These are phyloP conservation scores for Apodospora peruviana DNA, from an alignment of 495 filamentous ascomycete genomes.

Conservation along the genomic window DNA sequence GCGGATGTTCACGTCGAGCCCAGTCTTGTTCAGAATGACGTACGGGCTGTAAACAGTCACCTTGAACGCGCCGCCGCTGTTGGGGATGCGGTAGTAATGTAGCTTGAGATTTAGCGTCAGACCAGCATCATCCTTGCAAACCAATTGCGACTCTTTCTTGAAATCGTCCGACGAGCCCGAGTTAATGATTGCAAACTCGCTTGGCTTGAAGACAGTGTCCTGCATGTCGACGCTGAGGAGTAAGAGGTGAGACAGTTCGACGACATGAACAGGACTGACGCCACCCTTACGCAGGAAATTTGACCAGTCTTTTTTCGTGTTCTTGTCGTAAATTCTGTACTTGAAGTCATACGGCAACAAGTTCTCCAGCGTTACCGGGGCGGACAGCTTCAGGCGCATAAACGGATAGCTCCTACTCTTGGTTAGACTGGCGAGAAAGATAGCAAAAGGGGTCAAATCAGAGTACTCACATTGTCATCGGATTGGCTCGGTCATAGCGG, in stretches of 20 bases:
- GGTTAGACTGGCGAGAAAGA: slow-evolving; percentile 20
- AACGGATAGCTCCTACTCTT: slow-evolving; percentile 85
- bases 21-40: slow-evolving; percentile 91
- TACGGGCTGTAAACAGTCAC: slow-evolving; percentile 91
- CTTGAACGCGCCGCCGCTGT: slow-evolving; percentile 94
- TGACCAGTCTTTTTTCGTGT: slow-evolving; percentile 96
- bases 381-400: slow-evolving; percentile 85
- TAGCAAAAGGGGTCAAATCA: background rate
- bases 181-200: slow-evolving; percentile 96
- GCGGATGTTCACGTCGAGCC: slow-evolving; percentile 79
- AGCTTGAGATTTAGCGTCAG: slow-evolving; percentile 74
- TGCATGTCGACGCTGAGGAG: slow-evolving; percentile 92
- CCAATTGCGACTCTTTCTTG: slow-evolving; percentile 70
- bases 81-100: slow-evolving; percentile 87
- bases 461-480: slow-evolving; percentile 57
- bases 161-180: slow-evolving; percentile 84
- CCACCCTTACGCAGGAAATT: slow-evolving; percentile 96
- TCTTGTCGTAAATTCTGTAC: slow-evolving; percentile 96
- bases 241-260: slow-evolving; percentile 89
- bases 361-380: slow-evolving; percentile 91
- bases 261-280: slow-evolving; percentile 92
- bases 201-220: slow-evolving; percentile 88
- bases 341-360: slow-evolving; percentile 97
- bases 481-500: slow-evolving; percentile 71
- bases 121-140: slow-evolving; percentile 76